Percentiles rank a stretch among this genome's conserved stretches.
Evolutionary conservation across 805 yeast species (phyloP).

Genomic region (Yamadazyma sp.): DNA sequence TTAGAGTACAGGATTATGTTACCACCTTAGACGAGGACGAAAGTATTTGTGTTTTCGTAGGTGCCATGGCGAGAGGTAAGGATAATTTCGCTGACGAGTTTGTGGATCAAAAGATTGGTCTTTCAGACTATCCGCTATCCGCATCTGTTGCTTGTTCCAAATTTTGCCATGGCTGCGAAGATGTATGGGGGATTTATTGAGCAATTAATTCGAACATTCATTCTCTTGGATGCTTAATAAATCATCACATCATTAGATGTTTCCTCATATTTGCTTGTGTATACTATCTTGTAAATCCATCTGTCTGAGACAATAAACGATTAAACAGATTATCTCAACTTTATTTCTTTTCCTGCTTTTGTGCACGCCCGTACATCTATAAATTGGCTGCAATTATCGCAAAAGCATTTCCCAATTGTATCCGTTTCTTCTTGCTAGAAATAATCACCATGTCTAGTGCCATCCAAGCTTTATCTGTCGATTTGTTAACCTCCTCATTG

Average conservation of each 20-base stretch:
- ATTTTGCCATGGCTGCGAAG: conserved; percentile 98
- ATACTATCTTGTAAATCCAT: conserved; percentile 8
- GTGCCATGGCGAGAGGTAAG: conserved; percentile 98
- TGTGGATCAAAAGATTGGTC: conserved; percentile 94
- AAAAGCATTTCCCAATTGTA: conserved; percentile 1
- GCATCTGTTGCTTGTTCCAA: conserved; percentile 98
- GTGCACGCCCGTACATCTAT: not conserved
- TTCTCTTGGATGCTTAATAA: too few species aligned
- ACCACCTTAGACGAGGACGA: conserved; percentile 78
- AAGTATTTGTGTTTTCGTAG: conserved; percentile 96
- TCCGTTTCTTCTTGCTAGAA: not conserved
- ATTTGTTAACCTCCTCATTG: conserved; percentile 38
- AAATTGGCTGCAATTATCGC: conserved; percentile 7
- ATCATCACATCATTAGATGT: too few species aligned
- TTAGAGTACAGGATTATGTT: conserved; percentile 86
- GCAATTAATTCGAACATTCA: too few species aligned
- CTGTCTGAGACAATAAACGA: conserved; percentile 5
- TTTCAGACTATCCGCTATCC: conserved; percentile 91
- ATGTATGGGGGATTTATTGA: conserved; percentile 83
- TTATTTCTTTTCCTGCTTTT: not conserved
- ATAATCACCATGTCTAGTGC: conserved; percentile 23
- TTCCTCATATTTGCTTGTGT: conserved; percentile 1
- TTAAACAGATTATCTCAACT: not conserved
- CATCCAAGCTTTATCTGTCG: conserved; percentile 49
- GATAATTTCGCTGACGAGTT: conserved; percentile 97